phyloP scores from a whole-genome alignment of 2,329 filamentous ascomycete genomes.

The Ascochyta viciae-villosae region DNA sequence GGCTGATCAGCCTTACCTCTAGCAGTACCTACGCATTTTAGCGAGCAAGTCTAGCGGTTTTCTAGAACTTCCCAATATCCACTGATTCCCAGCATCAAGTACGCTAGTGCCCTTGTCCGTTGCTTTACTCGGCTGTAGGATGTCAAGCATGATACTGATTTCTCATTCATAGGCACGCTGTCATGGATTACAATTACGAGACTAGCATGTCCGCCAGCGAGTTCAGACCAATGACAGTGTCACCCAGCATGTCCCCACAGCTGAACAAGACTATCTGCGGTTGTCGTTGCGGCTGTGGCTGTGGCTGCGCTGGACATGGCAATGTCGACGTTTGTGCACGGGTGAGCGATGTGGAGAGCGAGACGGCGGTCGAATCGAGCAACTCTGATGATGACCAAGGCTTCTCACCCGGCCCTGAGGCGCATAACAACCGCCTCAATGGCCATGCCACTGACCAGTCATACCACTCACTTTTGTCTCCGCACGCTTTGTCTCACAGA shows the following conservation, averaged over 20 bases:
- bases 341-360: conserved; percentile 13
- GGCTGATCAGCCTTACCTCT: background rate
- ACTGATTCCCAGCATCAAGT: background rate
- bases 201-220: conserved; percentile 4
- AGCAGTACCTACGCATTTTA: too few species aligned
- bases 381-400: background rate
- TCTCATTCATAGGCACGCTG: background rate
- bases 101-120: background rate
- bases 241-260: conserved; percentile 27
- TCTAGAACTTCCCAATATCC: too few species aligned
- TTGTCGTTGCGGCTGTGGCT: conserved; percentile 34
- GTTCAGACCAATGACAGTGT: conserved; percentile 10
- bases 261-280: conserved; percentile 32
- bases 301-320: conserved; percentile 19
- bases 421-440: background rate
- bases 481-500: background rate
- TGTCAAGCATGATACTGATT: background rate
- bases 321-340: conserved; percentile 12
- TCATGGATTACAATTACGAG: conserved; percentile 11
- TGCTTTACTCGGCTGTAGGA: background rate
- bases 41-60: too few species aligned
- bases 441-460: background rate
- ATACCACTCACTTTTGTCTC: background rate
- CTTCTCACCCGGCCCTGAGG: background rate
- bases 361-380: conserved; percentile 8